Conservation (phyloP, 495 filamentous ascomycete genomes). For the Astrothelium subdiscretum region DNA sequence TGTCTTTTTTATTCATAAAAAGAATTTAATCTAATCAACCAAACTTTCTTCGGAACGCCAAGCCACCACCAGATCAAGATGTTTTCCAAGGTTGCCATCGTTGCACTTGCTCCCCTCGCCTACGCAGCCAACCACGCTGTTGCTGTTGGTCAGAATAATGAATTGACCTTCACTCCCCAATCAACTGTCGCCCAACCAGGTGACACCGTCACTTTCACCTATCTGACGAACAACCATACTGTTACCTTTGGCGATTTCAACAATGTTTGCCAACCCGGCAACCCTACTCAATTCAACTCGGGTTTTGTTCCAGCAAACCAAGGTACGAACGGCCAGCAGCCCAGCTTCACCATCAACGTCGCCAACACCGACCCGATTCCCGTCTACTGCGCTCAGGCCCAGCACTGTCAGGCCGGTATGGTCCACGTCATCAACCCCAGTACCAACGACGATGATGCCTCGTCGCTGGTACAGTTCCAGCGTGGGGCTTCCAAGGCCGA, state of each 20-base stretch:
- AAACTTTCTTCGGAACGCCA: background rate
- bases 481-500: background rate
- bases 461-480: background rate
- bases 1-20: background rate
- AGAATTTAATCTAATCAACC: background rate
- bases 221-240: background rate
- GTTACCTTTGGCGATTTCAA: background rate
- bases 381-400: constrained; percentile 1
- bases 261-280: background rate
- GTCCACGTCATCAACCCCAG: constrained; percentile 1
- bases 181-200: background rate
- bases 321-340: background rate
- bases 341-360: constrained; percentile 1
- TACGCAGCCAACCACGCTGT: constrained; percentile 2
- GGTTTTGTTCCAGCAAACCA: background rate
- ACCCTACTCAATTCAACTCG: background rate
- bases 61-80: background rate
- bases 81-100: background rate
- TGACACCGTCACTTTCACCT: constrained; percentile 2
- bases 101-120: background rate
- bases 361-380: background rate
- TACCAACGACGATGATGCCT: background rate
- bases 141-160: background rate
- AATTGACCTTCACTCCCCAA: background rate
- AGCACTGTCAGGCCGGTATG: background rate